Conservation (phyloP, 179 eudicot species). For the Amaranthus tricolor region DNA sequence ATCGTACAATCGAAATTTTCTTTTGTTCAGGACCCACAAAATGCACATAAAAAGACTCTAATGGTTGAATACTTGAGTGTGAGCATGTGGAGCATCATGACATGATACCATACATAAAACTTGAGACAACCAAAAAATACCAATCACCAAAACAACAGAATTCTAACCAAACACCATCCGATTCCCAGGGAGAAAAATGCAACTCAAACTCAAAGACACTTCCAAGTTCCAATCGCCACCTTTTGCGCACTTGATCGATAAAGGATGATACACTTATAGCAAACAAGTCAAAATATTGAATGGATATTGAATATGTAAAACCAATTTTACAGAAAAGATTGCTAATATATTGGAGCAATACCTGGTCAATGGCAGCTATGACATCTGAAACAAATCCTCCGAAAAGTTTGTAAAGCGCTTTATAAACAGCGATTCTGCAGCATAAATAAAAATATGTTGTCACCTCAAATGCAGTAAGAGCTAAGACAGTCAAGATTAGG, state of each 20-base stretch:
- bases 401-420: constrained; percentile 87
- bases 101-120: no score
- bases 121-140: not conserved
- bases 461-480: not conserved
- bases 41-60: not conserved
- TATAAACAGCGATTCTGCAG: constrained; percentile 85
- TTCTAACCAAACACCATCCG: not conserved
- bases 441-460: constrained; percentile 11
- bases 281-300: not conserved
- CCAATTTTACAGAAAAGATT: not conserved
- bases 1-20: not conserved
- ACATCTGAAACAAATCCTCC: constrained; percentile 96
- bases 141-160: not conserved
- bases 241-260: not conserved
- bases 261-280: not conserved
- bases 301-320: not conserved
- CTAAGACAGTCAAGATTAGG: not conserved
- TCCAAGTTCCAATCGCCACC: no score
- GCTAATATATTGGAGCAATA: constrained; percentile 15
- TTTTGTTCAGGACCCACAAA: not conserved
- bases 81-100: no score
- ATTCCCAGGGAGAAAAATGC: no score
- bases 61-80: no score
- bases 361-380: constrained; percentile 89
- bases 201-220: not conserved